These are phyloP conservation scores for Pyrenula aspistea DNA, from an alignment of 495 filamentous ascomycete species.

Conservation along the genomic window DNA sequence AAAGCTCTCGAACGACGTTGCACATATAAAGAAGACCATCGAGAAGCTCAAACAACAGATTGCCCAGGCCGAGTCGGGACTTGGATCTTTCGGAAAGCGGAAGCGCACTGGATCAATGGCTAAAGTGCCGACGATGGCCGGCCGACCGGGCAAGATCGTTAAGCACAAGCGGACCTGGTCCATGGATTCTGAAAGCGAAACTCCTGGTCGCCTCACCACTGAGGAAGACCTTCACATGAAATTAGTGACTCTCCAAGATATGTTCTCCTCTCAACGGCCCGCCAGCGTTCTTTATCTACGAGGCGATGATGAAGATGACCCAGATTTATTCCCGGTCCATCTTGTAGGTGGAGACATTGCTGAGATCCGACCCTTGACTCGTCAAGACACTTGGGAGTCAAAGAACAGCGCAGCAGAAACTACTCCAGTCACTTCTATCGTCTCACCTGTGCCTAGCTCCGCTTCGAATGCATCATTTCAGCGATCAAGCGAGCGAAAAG, in stretches of 20 bases:
- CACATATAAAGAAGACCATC: constrained; percentile 85
- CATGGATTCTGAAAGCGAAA: constrained; percentile 75
- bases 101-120: constrained; percentile 52
- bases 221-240: constrained; percentile 88
- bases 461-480: constrained; percentile 40
- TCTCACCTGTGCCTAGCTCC: constrained; percentile 63
- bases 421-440: constrained; percentile 43
- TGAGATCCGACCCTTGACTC: constrained; percentile 39
- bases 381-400: constrained; percentile 44
- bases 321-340: constrained; percentile 72
- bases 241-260: constrained; percentile 74
- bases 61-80: constrained; percentile 72
- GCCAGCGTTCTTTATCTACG: constrained; percentile 75
- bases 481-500: neutral
- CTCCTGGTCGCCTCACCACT: constrained; percentile 44
- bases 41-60: constrained; percentile 91
- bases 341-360: constrained; percentile 56
- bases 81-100: constrained; percentile 78
- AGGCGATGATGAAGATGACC: constrained; percentile 77
- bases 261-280: constrained; percentile 86
- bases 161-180: constrained; percentile 97
- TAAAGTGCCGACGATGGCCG: constrained; percentile 28
- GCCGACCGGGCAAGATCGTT: constrained; percentile 58
- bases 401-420: constrained; percentile 39
- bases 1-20: constrained; percentile 88